These are phyloP conservation scores for Colletotrichum sojae DNA, from an alignment of 2,329 filamentous ascomycete genomes.

Conservation along the genomic window DNA sequence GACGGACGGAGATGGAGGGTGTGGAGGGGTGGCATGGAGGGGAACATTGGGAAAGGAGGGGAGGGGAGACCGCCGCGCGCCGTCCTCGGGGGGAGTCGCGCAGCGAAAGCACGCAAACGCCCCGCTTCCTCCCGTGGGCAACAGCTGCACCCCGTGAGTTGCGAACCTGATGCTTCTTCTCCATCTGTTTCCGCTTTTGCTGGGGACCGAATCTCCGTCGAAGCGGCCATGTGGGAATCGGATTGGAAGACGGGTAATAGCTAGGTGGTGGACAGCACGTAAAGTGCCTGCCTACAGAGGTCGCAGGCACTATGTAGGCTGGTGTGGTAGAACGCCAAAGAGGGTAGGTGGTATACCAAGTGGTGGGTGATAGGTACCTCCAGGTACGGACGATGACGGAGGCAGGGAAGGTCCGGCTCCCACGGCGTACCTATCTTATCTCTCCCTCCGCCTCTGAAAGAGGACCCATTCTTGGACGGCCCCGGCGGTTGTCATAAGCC, in stretches of 20 bases:
- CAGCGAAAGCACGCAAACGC: constrained; percentile 27
- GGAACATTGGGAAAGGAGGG: neutral
- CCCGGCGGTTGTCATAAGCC: neutral
- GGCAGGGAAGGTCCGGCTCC: constrained; percentile 31
- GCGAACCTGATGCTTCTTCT: neutral
- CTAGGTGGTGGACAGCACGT: too few relatives aligned
- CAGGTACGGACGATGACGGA: neutral
- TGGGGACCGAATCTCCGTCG: too few relatives aligned
- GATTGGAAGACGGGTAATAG: too few relatives aligned
- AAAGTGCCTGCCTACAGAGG: too few relatives aligned
- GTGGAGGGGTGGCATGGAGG: constrained; percentile 37
- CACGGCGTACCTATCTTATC: constrained; percentile 30
- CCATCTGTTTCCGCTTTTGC: neutral
- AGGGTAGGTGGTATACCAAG: neutral
- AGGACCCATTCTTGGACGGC: constrained; percentile 12
- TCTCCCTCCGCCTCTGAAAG: constrained; percentile 9
- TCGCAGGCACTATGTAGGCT: too few relatives aligned
- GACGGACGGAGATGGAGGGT: constrained; percentile 26
- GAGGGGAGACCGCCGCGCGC: constrained; percentile 26
- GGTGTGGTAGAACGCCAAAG: neutral
- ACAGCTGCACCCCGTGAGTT: constrained; percentile 9
- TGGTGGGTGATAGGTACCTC: neutral
- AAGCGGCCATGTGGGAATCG: too few relatives aligned
- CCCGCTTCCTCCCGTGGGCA: constrained; percentile 25
- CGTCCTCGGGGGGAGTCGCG: constrained; percentile 23